A percentile compares a stretch with the other conserved stretches of the same genome.
phyloP scores from a whole-genome alignment of 2,329 filamentous ascomycete species.

The Trichophyton mentagrophytes region DNA sequence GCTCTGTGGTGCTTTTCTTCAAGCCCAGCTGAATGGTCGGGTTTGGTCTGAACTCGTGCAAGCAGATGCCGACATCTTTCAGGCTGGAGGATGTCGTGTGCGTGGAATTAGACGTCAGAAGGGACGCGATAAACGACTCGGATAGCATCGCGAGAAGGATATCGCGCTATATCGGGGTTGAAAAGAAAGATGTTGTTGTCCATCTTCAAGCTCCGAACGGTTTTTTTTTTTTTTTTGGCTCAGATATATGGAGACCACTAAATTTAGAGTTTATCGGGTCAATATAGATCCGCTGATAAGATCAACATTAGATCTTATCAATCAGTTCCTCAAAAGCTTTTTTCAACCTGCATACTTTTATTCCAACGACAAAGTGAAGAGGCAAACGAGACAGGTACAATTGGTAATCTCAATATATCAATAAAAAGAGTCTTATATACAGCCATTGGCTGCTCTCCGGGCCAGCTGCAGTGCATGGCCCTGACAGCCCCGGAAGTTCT shows the following conservation, averaged over 20 bases:
- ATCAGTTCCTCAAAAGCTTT: background rate
- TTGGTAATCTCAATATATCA: background rate
- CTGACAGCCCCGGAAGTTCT: background rate
- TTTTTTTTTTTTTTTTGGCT: background rate
- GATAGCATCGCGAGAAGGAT: slow-evolving; percentile 31
- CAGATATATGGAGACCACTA: background rate
- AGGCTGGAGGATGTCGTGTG: slow-evolving; percentile 35
- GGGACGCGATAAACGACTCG: slow-evolving; percentile 37
- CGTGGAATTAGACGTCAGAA: slow-evolving; percentile 23
- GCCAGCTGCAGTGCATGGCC: background rate
- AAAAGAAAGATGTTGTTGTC: background rate
- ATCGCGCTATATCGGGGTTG: background rate
- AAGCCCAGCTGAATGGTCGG: slow-evolving; percentile 62
- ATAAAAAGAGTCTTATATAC: background rate
- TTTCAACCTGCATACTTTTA: background rate
- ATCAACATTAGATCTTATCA: slow-evolving; percentile 3
- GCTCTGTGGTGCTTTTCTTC: slow-evolving; percentile 80
- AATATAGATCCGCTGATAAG: background rate
- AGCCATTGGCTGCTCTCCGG: background rate
- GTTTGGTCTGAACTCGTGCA: slow-evolving; percentile 68
- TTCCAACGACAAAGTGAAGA: background rate
- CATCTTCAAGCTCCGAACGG: background rate
- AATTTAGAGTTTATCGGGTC: background rate
- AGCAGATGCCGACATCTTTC: slow-evolving; percentile 76
- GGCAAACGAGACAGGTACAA: background rate